A percentile compares a stretch with the other conserved stretches of the same genome.
These are phyloP conservation scores for Paragyromitra xinjiangensis DNA, from an alignment of 495 filamentous ascomycete genomes.

Conservation along the genomic window DNA sequence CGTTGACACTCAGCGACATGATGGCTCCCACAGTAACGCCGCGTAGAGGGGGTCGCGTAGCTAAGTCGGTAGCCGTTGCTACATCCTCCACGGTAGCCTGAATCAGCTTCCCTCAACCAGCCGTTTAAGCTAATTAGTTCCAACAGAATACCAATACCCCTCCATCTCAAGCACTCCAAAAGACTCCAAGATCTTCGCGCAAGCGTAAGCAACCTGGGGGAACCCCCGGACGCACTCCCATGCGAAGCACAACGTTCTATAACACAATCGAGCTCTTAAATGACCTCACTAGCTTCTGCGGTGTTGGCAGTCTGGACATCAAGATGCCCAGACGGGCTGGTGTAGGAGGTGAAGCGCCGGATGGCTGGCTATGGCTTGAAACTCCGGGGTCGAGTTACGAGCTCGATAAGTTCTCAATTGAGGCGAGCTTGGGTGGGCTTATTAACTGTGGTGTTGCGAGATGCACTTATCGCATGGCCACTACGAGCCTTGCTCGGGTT, in stretches of 20 bases:
- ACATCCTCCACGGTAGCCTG: not conserved
- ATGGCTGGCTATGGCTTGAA: conserved; percentile 56
- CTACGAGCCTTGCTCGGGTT: conserved; percentile 54
- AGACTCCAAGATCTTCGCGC: not conserved
- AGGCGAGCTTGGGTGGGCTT: conserved; percentile 38
- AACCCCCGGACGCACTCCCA: not conserved
- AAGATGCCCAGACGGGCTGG: conserved; percentile 47
- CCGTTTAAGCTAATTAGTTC: conserved; percentile 1
- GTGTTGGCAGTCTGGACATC: conserved; percentile 49
- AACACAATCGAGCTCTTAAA: conserved; percentile 47
- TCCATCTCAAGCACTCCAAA: not conserved
- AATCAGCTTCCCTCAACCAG: not conserved
- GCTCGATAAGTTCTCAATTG: conserved; percentile 24
- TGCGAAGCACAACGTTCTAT: conserved; percentile 4
- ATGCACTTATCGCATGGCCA: conserved; percentile 53
- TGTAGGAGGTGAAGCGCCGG: conserved; percentile 47
- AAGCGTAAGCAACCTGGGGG: conserved; percentile 5
- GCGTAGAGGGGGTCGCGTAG: not conserved
- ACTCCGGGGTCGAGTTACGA: conserved; percentile 16
- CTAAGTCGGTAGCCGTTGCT: not conserved
- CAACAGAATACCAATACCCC: not conserved
- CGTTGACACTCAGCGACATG: not conserved
- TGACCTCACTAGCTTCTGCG: conserved; percentile 48
- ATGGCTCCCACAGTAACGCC: conserved; percentile 20
- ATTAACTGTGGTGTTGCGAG: conserved; percentile 38